These are phyloP conservation scores for Fomitopsis serialis DNA, from an alignment of 768 basidiomycete genomes.

Conservation along the genomic window DNA sequence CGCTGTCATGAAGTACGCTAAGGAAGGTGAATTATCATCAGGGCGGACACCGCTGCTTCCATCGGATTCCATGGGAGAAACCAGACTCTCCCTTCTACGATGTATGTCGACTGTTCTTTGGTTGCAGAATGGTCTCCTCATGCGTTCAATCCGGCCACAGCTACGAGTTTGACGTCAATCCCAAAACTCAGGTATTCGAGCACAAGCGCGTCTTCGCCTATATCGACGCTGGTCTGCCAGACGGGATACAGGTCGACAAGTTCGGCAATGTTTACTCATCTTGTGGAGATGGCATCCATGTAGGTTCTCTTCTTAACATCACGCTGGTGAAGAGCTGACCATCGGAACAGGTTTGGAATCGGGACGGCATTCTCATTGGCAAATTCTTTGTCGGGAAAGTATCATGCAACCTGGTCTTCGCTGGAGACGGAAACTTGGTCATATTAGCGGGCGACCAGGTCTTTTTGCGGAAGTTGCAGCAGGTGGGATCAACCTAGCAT, in stretches of 20 bases:
- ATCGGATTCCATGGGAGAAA: conserved; percentile 43
- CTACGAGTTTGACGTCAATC: conserved; percentile 66
- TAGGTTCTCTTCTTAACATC: conserved; percentile 14
- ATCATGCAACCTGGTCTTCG: conserved; percentile 35
- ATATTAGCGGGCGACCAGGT: conserved; percentile 35
- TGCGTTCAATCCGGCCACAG: neutral
- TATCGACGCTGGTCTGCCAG: conserved; percentile 57
- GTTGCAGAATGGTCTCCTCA: neutral
- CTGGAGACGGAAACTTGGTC: conserved; percentile 32
- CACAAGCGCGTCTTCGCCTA: conserved; percentile 68
- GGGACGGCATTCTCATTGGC: conserved; percentile 51
- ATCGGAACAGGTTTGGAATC: conserved; percentile 42
- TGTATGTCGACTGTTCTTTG: conserved; percentile 38
- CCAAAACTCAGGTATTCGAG: conserved; percentile 43
- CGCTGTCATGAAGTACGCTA: conserved; percentile 8
- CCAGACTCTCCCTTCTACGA: conserved; percentile 60
- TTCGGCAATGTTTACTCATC: conserved; percentile 63
- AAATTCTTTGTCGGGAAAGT: conserved; percentile 51
- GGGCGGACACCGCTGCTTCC: conserved; percentile 46
- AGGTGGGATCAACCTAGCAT: conserved; percentile 25
- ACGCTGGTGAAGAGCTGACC: neutral
- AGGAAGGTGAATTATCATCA: conserved; percentile 19
- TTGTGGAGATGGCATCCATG: conserved; percentile 66
- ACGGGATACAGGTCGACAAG: conserved; percentile 62
- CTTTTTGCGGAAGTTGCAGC: conserved; percentile 33